A percentile compares a stretch with the other conserved stretches of the same genome.
Conservation (phyloP, 768 basidiomycete species). For the Heimioporus sp. region DNA sequence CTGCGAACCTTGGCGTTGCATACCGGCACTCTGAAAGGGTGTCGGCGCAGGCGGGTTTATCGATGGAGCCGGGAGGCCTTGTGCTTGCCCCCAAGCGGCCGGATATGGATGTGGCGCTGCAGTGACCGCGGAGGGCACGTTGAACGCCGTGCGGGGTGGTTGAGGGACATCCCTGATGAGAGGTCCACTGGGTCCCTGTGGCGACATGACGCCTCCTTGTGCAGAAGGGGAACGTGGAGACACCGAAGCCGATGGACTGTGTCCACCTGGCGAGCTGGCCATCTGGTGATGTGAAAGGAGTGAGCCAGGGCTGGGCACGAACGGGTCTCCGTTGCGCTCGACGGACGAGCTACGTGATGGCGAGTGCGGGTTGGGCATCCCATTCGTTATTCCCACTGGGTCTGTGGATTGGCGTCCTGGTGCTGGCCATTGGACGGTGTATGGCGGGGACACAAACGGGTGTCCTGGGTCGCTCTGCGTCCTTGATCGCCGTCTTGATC, state of each 20-base stretch:
- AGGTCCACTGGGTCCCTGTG: slow-evolving; percentile 11
- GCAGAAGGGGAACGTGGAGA: slow-evolving; percentile 19
- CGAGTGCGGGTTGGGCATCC: slow-evolving; percentile 2
- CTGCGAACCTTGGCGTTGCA: slow-evolving; percentile 20
- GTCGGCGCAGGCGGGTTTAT: slow-evolving; percentile 2
- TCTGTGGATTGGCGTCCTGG: slow-evolving; percentile 24
- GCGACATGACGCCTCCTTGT: slow-evolving; percentile 14
- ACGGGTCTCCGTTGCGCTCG: slow-evolving; percentile 17
- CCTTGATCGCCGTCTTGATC: slow-evolving; percentile 13
- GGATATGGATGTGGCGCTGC: slow-evolving; percentile 15
- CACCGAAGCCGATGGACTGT: slow-evolving; percentile 12
- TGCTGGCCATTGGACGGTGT: slow-evolving; percentile 23
- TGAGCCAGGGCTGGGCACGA: slow-evolving; percentile 7
- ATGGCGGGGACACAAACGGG: slow-evolving; percentile 18
- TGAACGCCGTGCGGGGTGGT: slow-evolving; percentile 16
- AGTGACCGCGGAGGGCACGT: slow-evolving; percentile 3
- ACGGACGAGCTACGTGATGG: slow-evolving; percentile 22
- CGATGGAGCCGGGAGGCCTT: not conserved
- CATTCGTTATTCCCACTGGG: slow-evolving; percentile 3
- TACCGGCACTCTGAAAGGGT: slow-evolving; percentile 5
- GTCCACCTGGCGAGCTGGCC: slow-evolving; percentile 1
- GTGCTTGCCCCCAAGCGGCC: slow-evolving; percentile 7
- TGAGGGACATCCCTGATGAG: slow-evolving; percentile 19
- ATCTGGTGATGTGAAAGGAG: slow-evolving; percentile 7
- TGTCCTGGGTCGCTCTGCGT: slow-evolving; percentile 25